Evolutionary conservation across 306 rosid genomes (phyloP), one percentile per base, ranked within the genome.

Genomic region (Casuarina glauca): DNA sequence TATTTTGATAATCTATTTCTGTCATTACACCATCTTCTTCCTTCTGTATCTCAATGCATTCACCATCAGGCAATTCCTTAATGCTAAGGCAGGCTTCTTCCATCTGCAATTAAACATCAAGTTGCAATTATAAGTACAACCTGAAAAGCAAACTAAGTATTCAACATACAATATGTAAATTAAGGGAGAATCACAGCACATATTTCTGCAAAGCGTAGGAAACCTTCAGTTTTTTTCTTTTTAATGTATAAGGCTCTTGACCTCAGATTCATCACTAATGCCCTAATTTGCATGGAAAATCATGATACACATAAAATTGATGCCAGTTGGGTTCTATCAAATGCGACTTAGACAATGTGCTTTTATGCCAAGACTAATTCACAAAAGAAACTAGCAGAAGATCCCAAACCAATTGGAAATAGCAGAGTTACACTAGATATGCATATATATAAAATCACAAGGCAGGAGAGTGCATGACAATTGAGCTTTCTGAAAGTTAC

Each of bases 1-100:
- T 88, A 83, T 85, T 81, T 77, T 86, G 90, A 77, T 84, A 88
- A 57, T 83, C 92, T 73, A 88, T 70, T 74, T 86, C 94, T 12
- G 85, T 70, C 45, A 78, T 64, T 13, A 62, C 81, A 75, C 76
- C 82, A 74, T 84, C 89, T 77, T 80, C 80, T 46, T 86, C 96
- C 74, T 81, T 89, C 26, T 52, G 86, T 80, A 88, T 77, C 76
- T 83, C 93, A 78, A 63, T 69, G 83, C 88, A 81, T 74, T 86
- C 94, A 46, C 82, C 87, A 73, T 83, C 87, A 10, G 82, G 90
- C 68, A 85, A 76, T 71, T 83, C 89, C 52, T 84, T 89, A 64
- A 79, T 77, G 74, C 86, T 83, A 49, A 81, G 51, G 75, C 93
- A 52, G 64, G 83, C 78, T 75, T 85, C 88, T 74, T 89, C 98